These are phyloP conservation scores for Wickerhamiella dianesei DNA, from an alignment of 805 yeast species.

Conservation along the genomic window DNA sequence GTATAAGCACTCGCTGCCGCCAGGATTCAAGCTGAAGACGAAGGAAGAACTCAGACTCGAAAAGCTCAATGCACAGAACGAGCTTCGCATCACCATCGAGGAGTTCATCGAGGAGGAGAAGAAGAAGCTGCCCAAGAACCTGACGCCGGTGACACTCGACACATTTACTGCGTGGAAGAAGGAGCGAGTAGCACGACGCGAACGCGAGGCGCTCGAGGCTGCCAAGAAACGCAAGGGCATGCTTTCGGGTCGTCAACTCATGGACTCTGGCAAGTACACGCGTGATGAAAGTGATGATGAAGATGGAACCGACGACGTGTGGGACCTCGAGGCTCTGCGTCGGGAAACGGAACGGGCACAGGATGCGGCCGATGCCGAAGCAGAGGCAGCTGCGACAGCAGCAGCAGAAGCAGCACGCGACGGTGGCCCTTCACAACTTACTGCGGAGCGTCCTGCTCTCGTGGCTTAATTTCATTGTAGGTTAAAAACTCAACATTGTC, in stretches of 20 bases:
- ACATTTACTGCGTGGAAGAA: slow-evolving; percentile 74
- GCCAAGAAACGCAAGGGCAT: slow-evolving; percentile 30
- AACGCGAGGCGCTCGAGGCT: slow-evolving; percentile 28
- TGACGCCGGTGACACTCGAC: slow-evolving; percentile 75
- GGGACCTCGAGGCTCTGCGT: slow-evolving; percentile 28
- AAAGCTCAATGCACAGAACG: slow-evolving; percentile 65
- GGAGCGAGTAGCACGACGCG: slow-evolving; percentile 47
- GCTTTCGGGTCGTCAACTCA: slow-evolving; percentile 27
- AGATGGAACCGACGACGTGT: slow-evolving; percentile 21
- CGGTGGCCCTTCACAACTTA: neutral
- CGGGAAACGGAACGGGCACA: slow-evolving; percentile 22
- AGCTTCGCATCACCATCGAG: slow-evolving; percentile 85
- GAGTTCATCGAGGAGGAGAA: slow-evolving; percentile 93
- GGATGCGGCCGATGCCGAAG: slow-evolving; percentile 7
- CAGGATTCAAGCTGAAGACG: slow-evolving; percentile 92
- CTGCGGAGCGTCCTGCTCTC: neutral
- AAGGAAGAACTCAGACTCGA: slow-evolving; percentile 90
- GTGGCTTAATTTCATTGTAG: neutral
- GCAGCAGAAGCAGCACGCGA: slow-evolving; percentile 1
- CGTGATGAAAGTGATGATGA: slow-evolving; percentile 23
- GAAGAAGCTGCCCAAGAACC: slow-evolving; percentile 56
- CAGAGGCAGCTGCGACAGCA: slow-evolving; percentile 5
- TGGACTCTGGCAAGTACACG: slow-evolving; percentile 28
- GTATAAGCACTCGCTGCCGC: slow-evolving; percentile 90
- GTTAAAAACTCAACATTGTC: neutral